Conservation (phyloP, 176 grass and related monocot genomes). For the Rhynchospora pubera region DNA sequence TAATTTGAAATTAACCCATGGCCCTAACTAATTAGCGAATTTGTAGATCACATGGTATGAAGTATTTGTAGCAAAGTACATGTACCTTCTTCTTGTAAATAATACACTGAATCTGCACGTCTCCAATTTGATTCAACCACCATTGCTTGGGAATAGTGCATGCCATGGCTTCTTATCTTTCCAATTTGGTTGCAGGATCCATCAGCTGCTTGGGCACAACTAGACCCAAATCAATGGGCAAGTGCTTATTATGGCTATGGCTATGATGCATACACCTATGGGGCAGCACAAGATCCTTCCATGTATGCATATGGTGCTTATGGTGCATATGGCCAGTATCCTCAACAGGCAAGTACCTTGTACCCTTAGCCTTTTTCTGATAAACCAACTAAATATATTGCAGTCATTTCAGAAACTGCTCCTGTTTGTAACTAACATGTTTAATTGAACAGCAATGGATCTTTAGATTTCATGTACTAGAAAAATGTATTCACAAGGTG, state of each 20-base stretch:
- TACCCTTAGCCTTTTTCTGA: not conserved
- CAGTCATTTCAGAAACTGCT: not conserved
- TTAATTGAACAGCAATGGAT: not conserved
- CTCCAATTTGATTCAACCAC: not conserved
- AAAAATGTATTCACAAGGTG: not conserved
- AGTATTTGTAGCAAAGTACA: not conserved
- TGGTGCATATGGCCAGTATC: constrained; percentile 82
- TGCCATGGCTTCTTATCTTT: not conserved
- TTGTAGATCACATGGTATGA: not conserved
- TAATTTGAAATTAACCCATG: not conserved
- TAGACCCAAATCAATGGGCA: constrained; percentile 95
- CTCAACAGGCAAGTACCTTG: constrained; percentile 58
- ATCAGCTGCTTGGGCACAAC: constrained; percentile 66
- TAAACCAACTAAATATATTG: not conserved
- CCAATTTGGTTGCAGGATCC: constrained; percentile 51
- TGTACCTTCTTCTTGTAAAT: not conserved
- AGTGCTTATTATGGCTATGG: constrained; percentile 80
- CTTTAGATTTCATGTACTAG: not conserved
- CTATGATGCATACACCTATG: constrained; percentile 91
- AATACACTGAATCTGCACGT: constrained; percentile 1
- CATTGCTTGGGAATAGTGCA: no score
- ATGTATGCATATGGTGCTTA: constrained; percentile 81
- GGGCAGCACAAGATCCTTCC: constrained; percentile 71
- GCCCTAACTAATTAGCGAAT: not conserved
- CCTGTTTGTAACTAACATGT: not conserved